These are phyloP conservation scores for Solanum gracilifrons DNA, from an alignment of 257 asterid genomes.

Conservation along the genomic window DNA sequence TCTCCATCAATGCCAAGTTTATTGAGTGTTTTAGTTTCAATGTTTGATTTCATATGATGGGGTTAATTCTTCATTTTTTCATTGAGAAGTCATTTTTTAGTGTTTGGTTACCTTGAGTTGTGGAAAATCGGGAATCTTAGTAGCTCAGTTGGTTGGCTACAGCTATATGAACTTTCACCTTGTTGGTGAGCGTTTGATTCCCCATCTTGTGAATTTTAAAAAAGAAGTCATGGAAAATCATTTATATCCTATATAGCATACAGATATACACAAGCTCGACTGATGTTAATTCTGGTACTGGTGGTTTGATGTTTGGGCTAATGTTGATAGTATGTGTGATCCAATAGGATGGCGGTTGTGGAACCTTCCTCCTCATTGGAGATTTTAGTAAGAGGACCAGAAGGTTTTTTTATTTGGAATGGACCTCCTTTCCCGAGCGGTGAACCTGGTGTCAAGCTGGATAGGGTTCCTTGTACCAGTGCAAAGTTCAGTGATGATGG, in stretches of 20 bases:
- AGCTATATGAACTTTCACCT: not conserved
- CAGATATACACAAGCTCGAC: not conserved
- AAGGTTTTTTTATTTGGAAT: conserved; percentile 63
- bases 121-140: not conserved
- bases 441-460: conserved; percentile 60
- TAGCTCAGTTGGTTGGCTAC: not conserved
- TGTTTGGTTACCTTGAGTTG: not conserved
- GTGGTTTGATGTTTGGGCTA: not conserved
- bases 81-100: not conserved
- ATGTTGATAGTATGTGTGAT: not conserved
- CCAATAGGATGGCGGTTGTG: conserved; percentile 45
- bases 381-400: conserved; percentile 64
- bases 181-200: not conserved
- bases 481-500: conserved; percentile 81
- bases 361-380: conserved; percentile 46
- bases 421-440: conserved; percentile 79
- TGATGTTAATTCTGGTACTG: not conserved
- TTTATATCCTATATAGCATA: not conserved
- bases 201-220: not conserved
- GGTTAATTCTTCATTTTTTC: not conserved
- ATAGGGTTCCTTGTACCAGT: conserved; percentile 45
- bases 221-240: not conserved
- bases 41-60: not conserved
- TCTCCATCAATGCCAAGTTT: not conserved
- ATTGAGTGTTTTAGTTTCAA: not conserved